phyloP scores from a whole-genome alignment of 345 rosid species.

The Euphorbia tirucalli region DNA sequence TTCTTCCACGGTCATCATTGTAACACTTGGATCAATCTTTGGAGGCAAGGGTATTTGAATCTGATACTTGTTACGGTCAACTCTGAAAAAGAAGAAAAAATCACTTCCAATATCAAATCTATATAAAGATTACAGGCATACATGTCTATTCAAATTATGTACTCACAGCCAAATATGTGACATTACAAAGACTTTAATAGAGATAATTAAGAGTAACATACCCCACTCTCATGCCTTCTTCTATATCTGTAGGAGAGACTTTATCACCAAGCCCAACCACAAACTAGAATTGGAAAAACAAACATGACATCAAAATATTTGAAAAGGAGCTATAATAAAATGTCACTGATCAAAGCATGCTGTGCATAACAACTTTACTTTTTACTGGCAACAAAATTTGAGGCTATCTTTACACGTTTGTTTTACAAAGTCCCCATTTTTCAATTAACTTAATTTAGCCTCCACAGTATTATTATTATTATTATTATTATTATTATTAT shows the following conservation, averaged over 20 bases:
- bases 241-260: constrained; percentile 94
- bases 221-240: constrained; percentile 99
- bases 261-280: constrained; percentile 99
- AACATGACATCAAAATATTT: constrained; percentile 4
- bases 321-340: neutral
- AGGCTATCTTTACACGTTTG: neutral
- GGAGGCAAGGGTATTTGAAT: constrained; percentile 99
- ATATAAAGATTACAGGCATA: neutral
- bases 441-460: neutral
- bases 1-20: constrained; percentile 99
- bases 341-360: neutral
- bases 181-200: neutral
- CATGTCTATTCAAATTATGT: neutral
- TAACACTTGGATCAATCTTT: constrained; percentile 97
- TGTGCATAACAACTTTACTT: neutral
- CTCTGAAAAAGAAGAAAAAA: constrained; percentile 48
- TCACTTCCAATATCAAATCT: neutral
- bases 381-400: neutral
- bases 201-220: constrained; percentile 32
- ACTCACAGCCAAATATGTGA: neutral
- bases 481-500: no score
- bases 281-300: constrained; percentile 43
- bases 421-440: neutral
- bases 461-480: no score
- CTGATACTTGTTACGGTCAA: constrained; percentile 96